These are phyloP conservation scores for Pluteus cervinus DNA, from an alignment of 768 basidiomycete species.

Conservation along the genomic window DNA sequence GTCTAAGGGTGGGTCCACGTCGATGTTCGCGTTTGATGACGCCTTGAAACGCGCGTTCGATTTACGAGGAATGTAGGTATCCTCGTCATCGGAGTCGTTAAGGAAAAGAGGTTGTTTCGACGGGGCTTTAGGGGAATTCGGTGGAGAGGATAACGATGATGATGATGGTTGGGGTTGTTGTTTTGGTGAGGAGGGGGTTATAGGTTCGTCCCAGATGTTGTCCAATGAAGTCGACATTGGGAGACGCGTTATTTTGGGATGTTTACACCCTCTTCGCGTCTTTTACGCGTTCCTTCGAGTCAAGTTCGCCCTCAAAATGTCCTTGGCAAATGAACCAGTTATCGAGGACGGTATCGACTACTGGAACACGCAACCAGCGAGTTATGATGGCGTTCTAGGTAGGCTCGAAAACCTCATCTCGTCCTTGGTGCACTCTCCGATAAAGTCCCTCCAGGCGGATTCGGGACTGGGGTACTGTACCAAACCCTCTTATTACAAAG, in stretches of 20 bases:
- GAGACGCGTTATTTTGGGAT: constrained; percentile 39
- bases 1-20: constrained; percentile 38
- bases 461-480: constrained; percentile 49
- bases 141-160: no score
- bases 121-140: no score
- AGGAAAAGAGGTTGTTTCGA: constrained; percentile 46
- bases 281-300: neutral
- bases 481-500: constrained; percentile 19
- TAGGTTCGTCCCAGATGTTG: constrained; percentile 56
- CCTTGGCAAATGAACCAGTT: constrained; percentile 37
- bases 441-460: constrained; percentile 24
- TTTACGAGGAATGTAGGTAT: constrained; percentile 17
- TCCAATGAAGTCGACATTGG: constrained; percentile 36
- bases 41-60: constrained; percentile 16
- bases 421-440: constrained; percentile 12
- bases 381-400: constrained; percentile 84
- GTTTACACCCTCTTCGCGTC: constrained; percentile 26
- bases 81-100: constrained; percentile 50
- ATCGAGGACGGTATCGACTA: constrained; percentile 78
- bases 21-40: constrained; percentile 43
- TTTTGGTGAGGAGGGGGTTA: constrained; percentile 22
- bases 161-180: no score
- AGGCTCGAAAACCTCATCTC: constrained; percentile 4
- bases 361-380: constrained; percentile 80
- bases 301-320: constrained; percentile 3